Evolutionary conservation across 306 rosid species (phyloP).

Genomic region (Biancaea sappan): DNA sequence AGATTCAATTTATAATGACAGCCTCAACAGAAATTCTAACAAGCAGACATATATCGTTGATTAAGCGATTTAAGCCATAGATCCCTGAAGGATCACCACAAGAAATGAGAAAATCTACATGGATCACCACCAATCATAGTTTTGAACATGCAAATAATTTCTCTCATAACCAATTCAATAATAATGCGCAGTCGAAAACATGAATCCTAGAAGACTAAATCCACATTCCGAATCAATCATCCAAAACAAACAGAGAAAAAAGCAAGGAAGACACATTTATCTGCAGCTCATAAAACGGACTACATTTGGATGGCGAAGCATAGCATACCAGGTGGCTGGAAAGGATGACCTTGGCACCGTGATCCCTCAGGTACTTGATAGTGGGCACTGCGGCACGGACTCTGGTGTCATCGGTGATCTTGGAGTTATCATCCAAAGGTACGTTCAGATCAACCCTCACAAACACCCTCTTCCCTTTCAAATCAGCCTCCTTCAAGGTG

Average conservation of each 20-base stretch:
- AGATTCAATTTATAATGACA: not conserved
- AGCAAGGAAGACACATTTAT: not conserved
- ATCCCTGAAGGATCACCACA: not conserved
- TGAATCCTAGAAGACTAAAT: constrained; percentile 1
- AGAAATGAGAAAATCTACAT: too few species aligned
- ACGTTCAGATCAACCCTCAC: constrained; percentile 94
- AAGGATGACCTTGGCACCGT: constrained; percentile 84
- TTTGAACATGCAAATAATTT: not conserved
- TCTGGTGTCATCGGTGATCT: constrained; percentile 92
- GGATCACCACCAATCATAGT: constrained; percentile 9
- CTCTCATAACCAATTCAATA: not conserved
- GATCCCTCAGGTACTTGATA: constrained; percentile 65
- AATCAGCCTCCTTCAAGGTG: constrained; percentile 77
- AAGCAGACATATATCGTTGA: too few species aligned
- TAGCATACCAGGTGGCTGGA: constrained; percentile 66
- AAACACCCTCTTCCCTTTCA: constrained; percentile 92
- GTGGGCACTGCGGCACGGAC: constrained; percentile 91
- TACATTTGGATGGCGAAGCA: not conserved
- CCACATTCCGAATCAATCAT: constrained; percentile 25
- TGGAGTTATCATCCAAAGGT: constrained; percentile 80
- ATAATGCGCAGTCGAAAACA: not conserved
- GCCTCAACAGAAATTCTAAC: not conserved
- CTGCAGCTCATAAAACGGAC: not conserved
- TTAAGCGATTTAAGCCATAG: too few species aligned
- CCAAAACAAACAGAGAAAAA: not conserved